phyloP scores from a whole-genome alignment of 78 protist species.

The Salpingoeca rosetta region DNA sequence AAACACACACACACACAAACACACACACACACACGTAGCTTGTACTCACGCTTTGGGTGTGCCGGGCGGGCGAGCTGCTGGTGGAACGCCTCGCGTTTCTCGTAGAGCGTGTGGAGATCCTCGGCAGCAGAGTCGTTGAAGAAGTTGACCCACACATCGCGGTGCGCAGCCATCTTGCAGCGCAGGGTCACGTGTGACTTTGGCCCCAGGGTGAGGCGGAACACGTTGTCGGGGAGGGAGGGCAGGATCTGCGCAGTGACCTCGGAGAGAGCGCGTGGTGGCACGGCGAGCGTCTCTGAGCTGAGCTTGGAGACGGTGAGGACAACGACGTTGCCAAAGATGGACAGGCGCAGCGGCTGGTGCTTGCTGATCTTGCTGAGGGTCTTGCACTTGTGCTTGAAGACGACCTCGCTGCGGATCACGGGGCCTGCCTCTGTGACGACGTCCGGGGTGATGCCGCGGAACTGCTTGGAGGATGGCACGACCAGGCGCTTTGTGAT shows the following conservation, averaged over 20 bases:
- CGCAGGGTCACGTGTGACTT: not conserved
- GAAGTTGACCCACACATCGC: not conserved
- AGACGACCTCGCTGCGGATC: not conserved
- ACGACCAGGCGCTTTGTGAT: not conserved
- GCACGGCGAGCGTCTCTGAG: not conserved
- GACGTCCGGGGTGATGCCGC: not conserved
- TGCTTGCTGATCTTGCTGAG: not conserved
- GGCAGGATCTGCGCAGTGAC: not conserved
- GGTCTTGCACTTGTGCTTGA: not conserved
- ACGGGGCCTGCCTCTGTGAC: not conserved
- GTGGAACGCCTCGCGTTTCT: too few relatives aligned
- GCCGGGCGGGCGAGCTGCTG: too few relatives aligned
- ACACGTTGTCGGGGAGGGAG: not conserved
- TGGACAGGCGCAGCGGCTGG: not conserved
- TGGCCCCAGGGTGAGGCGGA: not conserved
- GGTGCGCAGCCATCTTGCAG: not conserved
- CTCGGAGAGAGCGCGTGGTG: not conserved
- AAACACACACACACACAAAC: too few relatives aligned
- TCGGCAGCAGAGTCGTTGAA: not conserved
- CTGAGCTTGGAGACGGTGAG: not conserved
- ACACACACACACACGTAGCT: too few relatives aligned
- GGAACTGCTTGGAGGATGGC: not conserved
- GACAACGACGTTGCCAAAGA: not conserved
- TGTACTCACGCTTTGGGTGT: too few relatives aligned
- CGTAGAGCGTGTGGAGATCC: too few relatives aligned